Base-by-base conservation (phyloP, 768 basidiomycete genomes). In the Hydnomerulius pinastri region DNA sequence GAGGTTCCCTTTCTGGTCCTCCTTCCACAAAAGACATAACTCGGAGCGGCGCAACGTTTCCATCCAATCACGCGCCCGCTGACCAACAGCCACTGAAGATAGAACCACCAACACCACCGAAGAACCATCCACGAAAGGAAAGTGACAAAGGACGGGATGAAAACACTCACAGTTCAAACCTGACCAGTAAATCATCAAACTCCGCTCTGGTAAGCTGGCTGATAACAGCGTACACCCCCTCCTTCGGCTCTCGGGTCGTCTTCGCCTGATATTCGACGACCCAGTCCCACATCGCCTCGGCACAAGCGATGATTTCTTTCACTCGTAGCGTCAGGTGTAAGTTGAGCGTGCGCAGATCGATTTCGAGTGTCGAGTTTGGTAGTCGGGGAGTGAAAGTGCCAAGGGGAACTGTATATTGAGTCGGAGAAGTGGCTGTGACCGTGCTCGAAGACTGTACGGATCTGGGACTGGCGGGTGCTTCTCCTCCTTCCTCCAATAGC, bases 261-360 rank as follows among this genome's bases (percentile, higher is more conserved):
- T 53, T 51, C 11, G 55, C 61, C 68, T 83, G 82, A 52, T 76
- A 77, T 21, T 76, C 76, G 18, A 71, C 60, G 3, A 89, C 77
- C 80, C 82, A 89, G 47, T 86, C 86, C 88, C 88, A 90, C 86
- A 90, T 90, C 25, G 81, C 74, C 66, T 90, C 88, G 0, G 82
- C 74, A 58, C 86, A 89, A 7, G 76, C 85, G 12, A 88, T 56
- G n/a, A 89, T 74, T 62, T 87, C 87, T 50, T 78, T 74, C 8
- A 78, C 77, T 12, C 85, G 75, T 55, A 82, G 50, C 15, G 77
- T 70, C n/a, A 90, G 72, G 65, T 86, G 85, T 51, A 87, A 64
- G 59, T 85, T 84, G 39, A 87, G 66, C 7, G 77, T 74, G 47
- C 76, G 73, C 42, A 81, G 53, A 64, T 89, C 87, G 27, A 86